A percentile compares a stretch with the other conserved stretches of the same genome.
Conservation (phyloP, 2,329 filamentous ascomycete genomes). For the Cladophialophora carrionii region DNA sequence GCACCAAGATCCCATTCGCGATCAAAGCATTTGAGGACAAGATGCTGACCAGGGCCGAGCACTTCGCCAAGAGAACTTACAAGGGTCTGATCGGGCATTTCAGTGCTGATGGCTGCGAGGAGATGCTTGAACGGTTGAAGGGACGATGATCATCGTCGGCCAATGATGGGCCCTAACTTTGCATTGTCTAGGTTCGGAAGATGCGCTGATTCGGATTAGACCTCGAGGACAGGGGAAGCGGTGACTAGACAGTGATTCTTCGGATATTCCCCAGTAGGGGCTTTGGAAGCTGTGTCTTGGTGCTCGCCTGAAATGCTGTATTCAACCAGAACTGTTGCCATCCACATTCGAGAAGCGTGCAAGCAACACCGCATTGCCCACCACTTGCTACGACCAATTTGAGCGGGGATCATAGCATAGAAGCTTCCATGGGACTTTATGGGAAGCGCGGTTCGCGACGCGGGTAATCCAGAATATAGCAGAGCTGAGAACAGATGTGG, state of each 20-base stretch:
- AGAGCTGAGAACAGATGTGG: conserved; percentile 4
- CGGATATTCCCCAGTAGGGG: neutral
- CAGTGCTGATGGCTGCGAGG: conserved; percentile 24
- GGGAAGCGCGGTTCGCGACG: conserved; percentile 5
- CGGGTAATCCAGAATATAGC: conserved; percentile 14
- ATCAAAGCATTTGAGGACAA: conserved; percentile 37
- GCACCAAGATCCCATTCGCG: conserved; percentile 31
- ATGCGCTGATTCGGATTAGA: neutral
- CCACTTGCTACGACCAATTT: conserved; percentile 6
- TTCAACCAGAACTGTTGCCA: conserved; percentile 18
- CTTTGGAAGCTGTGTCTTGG: neutral
- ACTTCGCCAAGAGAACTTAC: conserved; percentile 24
- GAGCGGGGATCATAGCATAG: conserved; percentile 14
- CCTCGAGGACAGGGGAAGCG: neutral
- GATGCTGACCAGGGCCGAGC: conserved; percentile 37
- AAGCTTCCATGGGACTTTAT: conserved; percentile 19
- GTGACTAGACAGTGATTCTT: neutral
- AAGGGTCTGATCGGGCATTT: conserved; percentile 29
- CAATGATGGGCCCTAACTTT: neutral
- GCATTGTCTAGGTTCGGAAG: neutral
- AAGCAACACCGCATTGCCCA: conserved; percentile 20
- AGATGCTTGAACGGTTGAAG: conserved; percentile 20
- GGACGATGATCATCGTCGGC: conserved; percentile 1
- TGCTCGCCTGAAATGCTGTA: neutral
- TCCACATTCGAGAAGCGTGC: conserved; percentile 19